Conservation (phyloP, 2,329 filamentous ascomycete species). For the Fusarium circinatum region DNA sequence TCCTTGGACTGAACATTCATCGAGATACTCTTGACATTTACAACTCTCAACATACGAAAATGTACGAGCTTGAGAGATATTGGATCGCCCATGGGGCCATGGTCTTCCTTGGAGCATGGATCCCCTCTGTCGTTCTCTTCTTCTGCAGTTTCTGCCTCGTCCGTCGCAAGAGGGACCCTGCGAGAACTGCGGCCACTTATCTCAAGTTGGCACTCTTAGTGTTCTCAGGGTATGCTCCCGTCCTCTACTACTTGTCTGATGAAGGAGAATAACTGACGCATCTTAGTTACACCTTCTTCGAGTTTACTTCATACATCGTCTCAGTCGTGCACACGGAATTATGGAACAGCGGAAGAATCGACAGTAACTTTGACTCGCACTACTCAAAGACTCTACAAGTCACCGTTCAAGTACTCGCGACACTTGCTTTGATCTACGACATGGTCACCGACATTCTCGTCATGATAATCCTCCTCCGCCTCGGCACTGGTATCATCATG, state of each 20-base stretch:
- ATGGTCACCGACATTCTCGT: slow-evolving; percentile 30
- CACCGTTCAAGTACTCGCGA: background rate
- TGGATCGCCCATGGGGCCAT: slow-evolving; percentile 26
- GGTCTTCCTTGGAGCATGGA: slow-evolving; percentile 10
- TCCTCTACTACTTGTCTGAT: rapidly evolving
- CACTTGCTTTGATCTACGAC: background rate
- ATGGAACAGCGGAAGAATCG: background rate
- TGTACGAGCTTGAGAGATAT: background rate
- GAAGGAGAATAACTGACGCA: background rate
- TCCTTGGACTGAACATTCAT: background rate
- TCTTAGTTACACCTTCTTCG: slow-evolving; percentile 36
- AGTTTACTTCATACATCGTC: slow-evolving; percentile 19
- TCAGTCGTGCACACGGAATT: slow-evolving; percentile 3
- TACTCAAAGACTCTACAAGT: background rate
- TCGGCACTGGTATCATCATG: slow-evolving; percentile 36
- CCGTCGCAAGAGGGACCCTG: slow-evolving; percentile 37
- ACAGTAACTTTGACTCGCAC: background rate
- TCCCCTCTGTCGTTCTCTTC: slow-evolving; percentile 36
- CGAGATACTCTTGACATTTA: background rate
- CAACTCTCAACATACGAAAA: background rate
- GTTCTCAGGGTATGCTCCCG: slow-evolving; percentile 39
- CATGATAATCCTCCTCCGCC: slow-evolving; percentile 40
- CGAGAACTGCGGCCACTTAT: slow-evolving; percentile 37
- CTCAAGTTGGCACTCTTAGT: slow-evolving; percentile 41
- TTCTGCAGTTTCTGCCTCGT: slow-evolving; percentile 37